Evolutionary conservation across 306 rosid genomes (phyloP).

Genomic region (Pueraria montana): DNA sequence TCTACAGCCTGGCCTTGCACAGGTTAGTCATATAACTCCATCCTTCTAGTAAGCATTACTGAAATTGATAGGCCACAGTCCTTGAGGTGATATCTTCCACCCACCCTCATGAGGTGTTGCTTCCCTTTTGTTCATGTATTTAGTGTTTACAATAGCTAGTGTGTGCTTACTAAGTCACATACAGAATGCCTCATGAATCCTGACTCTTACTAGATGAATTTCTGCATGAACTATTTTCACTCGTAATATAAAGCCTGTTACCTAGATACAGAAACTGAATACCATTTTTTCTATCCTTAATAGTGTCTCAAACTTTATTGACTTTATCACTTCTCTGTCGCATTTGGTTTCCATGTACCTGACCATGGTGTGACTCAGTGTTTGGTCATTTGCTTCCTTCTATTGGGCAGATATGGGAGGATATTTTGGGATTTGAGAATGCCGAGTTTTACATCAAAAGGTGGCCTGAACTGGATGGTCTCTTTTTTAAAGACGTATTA

Average conservation of each 20-base stretch:
- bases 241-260: constrained; percentile 26
- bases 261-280: constrained; percentile 18
- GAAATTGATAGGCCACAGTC: constrained; percentile 11
- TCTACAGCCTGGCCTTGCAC: constrained; percentile 99
- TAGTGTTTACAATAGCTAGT: constrained; percentile 21
- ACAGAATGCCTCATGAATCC: constrained; percentile 11
- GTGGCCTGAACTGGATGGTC: constrained; percentile 89
- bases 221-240: constrained; percentile 7
- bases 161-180: constrained; percentile 23
- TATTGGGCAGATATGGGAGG: constrained; percentile 96
- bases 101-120: constrained; percentile 14
- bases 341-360: constrained; percentile 31
- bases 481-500: constrained; percentile 70
- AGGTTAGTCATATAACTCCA: constrained; percentile 61
- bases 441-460: constrained; percentile 96
- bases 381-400: constrained; percentile 49
- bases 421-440: constrained; percentile 96
- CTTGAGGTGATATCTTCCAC: constrained; percentile 15
- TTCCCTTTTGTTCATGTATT: constrained; percentile 1
- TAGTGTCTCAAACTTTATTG: constrained; percentile 12
- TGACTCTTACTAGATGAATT: constrained; percentile 1
- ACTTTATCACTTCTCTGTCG: constrained; percentile 27
- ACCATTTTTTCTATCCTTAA: constrained; percentile 20
- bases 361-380: constrained; percentile 9
- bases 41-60: constrained; percentile 39